Base-by-base conservation (phyloP, 2,329 filamentous ascomycete genomes). In the Drechslerella dactyloides region DNA sequence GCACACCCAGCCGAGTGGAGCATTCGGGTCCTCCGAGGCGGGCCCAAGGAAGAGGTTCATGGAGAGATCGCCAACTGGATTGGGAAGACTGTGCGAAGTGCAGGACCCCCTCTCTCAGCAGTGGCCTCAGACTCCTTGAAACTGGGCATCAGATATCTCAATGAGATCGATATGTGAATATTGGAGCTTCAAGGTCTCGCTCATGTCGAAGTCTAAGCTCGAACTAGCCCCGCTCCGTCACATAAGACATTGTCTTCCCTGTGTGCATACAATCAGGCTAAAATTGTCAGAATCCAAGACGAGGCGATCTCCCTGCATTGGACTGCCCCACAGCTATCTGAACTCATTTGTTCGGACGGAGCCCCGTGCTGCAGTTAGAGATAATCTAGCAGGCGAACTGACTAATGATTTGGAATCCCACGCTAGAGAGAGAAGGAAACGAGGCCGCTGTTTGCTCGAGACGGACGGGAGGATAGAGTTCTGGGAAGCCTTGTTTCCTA, bases 41-140 rank as follows among this genome's bases (percentile, higher is more conserved):
- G 51, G 35, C 40, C 54, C 59, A 52, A 53, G 33, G 48, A 63
- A 69, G 35, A 63, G 58, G 65, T 69, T 69, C 58, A 53, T 51
- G 44, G 44, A 48, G 19, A 23, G 19, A 48, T 48, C 19, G 4
- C 17, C 59, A 35, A 33, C 30, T 52, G 56, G 33, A 48, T 46
- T 37, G 24, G 61, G 50, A 27, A 68, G 50, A 56, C 57, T 51
- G 50, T 55, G 52, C 33, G 27, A 64, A 51, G 27, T n/a, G 17
- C 30, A 21, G n/a, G 21, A 51, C 52, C 35, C 51, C 61, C 48
- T 42, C 48, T 48, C 53, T 21, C 10, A 21, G n/a, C n/a, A n/a
- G n/a, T n/a, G n/a, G n/a, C 27, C 30, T 37, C 40, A 63, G 51
- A 53, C 54, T 63, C 40, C 51, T 52, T 52, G 59, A 50, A 55